These are phyloP conservation scores for Trichoderma oligosporum DNA, from an alignment of 2,329 filamentous ascomycete species.

Conservation along the genomic window DNA sequence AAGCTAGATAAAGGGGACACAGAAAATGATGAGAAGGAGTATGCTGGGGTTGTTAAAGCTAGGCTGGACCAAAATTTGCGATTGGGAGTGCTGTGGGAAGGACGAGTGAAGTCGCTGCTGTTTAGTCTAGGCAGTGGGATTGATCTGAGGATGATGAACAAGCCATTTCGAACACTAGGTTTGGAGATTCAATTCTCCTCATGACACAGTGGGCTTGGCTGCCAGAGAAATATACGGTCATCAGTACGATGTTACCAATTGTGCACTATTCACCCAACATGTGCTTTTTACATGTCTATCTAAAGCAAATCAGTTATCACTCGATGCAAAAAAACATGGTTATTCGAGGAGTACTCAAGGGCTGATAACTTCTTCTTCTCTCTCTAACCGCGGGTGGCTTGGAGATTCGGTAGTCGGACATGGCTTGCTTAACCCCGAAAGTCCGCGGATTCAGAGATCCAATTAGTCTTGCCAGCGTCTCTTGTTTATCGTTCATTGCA, in stretches of 20 bases:
- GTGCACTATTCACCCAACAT: no score
- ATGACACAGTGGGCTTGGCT: conserved; percentile 38
- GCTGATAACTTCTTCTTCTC: no score
- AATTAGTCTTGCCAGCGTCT: background rate
- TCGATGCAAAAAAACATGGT: no score
- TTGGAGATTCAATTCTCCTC: conserved; percentile 81
- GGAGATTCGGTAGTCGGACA: background rate
- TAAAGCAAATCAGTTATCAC: no score
- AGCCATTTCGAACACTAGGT: conserved; percentile 72
- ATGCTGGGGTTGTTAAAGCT: conserved; percentile 84
- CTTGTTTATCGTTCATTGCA: background rate
- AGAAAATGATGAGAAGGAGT: conserved; percentile 53
- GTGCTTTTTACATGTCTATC: no score
- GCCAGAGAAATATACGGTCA: no score
- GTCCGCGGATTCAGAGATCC: background rate
- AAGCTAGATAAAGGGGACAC: conserved; percentile 21
- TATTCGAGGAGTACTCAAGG: no score
- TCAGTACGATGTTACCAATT: no score
- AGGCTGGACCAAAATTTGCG: conserved; percentile 83
- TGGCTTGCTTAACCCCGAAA: conserved; percentile 1
- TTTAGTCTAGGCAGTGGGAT: conserved; percentile 87
- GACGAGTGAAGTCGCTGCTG: conserved; percentile 83
- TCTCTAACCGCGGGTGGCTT: no score
- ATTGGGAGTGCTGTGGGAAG: conserved; percentile 87
- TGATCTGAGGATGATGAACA: conserved; percentile 70